Percentiles rank a stretch among this genome's conserved stretches.
These are phyloP conservation scores for Trametes villosa DNA, from an alignment of 768 basidiomycete genomes.

Conservation along the genomic window DNA sequence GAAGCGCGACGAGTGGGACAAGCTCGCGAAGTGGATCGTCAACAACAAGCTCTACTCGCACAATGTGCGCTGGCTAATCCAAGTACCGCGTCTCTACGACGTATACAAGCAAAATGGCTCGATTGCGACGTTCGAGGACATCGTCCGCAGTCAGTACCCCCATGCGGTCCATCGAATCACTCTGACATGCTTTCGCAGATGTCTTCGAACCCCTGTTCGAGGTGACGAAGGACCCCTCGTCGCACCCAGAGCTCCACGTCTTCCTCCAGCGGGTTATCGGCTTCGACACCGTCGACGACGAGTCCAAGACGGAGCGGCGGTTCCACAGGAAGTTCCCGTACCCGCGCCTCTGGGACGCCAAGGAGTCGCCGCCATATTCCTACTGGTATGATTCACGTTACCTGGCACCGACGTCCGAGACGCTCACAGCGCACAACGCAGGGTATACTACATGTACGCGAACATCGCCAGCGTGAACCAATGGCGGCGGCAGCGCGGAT, in stretches of 20 bases:
- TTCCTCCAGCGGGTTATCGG: conserved; percentile 95
- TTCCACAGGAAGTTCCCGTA: conserved; percentile 95
- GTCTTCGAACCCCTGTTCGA: conserved; percentile 94
- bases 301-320: conserved; percentile 90
- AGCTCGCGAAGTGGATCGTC: conserved; percentile 96
- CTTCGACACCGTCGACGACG: conserved; percentile 99
- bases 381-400: no score
- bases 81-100: conserved; percentile 92
- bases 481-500: conserved; percentile 86
- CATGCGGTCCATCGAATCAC: neutral
- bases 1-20: conserved; percentile 89
- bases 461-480: conserved; percentile 95
- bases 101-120: conserved; percentile 91
- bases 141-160: conserved; percentile 75
- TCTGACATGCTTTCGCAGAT: conserved; percentile 52
- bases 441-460: conserved; percentile 98
- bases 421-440: no score
- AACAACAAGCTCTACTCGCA: conserved; percentile 92
- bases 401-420: no score
- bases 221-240: conserved; percentile 88
- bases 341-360: conserved; percentile 86
- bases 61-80: conserved; percentile 98
- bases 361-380: conserved; percentile 90
- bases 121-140: conserved; percentile 86
- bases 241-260: conserved; percentile 92